phyloP scores from a whole-genome alignment of 305 asterid genomes.

The Withania somnifera region DNA sequence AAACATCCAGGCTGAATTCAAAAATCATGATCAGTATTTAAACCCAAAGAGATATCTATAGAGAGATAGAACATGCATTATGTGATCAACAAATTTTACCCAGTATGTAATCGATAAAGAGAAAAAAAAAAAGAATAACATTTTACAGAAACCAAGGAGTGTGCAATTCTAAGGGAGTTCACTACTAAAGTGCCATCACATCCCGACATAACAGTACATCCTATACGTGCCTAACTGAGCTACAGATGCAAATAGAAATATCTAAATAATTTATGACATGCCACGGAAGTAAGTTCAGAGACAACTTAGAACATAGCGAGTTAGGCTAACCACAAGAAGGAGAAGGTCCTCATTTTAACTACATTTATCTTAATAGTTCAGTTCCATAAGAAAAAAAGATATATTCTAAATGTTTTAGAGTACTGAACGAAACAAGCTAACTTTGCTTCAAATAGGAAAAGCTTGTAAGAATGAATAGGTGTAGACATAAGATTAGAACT shows the following conservation, averaged over 20 bases:
- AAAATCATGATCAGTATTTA: neutral
- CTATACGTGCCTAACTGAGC: neutral
- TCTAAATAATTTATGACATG: neutral
- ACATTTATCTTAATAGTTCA: neutral
- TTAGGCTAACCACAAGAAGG: neutral
- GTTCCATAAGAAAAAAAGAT: neutral
- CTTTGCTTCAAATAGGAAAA: neutral
- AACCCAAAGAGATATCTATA: neutral
- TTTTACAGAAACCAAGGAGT: neutral
- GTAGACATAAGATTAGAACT: neutral
- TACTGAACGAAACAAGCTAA: neutral
- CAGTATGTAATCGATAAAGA: neutral
- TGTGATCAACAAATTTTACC: neutral
- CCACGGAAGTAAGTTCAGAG: neutral
- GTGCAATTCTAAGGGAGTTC: neutral
- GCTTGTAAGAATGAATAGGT: neutral
- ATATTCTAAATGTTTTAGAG: neutral
- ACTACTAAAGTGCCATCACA: neutral
- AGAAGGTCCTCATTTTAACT: neutral
- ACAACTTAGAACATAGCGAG: neutral
- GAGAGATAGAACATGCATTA: neutral
- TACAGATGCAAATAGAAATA: neutral
- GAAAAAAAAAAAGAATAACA: neutral
- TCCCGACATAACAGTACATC: neutral
- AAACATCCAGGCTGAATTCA: slow-evolving; percentile 44